Evolutionary conservation across 345 rosid genomes (phyloP).

Genomic region (Microcos paniculata): DNA sequence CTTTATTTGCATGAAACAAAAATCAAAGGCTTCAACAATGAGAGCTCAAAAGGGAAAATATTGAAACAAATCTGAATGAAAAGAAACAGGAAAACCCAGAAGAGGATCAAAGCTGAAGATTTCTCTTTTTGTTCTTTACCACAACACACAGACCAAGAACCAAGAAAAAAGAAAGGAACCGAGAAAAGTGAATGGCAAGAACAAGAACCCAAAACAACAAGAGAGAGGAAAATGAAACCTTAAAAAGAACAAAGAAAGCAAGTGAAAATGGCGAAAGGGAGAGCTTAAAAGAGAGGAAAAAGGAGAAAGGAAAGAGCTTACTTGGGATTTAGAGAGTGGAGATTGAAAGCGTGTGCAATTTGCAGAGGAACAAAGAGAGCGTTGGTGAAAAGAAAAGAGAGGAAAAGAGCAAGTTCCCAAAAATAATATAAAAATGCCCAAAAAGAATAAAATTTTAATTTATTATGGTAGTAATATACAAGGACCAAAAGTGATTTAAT

Average conservation of each 20-base stretch:
- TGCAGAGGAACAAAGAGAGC: background rate
- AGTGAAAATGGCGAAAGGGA: background rate
- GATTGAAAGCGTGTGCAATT: constrained; percentile 12
- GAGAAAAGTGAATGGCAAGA: background rate
- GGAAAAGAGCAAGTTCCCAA: background rate
- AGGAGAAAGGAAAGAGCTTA: background rate
- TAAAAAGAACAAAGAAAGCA: background rate
- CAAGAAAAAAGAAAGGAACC: background rate
- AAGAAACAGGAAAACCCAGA: background rate
- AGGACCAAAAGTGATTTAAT: background rate
- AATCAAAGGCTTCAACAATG: background rate
- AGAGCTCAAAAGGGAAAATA: background rate
- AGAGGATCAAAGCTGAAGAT: background rate
- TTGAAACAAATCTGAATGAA: constrained; percentile 5
- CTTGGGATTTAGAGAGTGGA: constrained; percentile 7
- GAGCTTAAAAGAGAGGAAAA: background rate
- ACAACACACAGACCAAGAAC: background rate
- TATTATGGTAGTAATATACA: background rate
- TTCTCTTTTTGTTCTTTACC: background rate
- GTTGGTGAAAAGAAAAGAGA: background rate
- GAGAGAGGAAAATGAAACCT: background rate
- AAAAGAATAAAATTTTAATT: background rate
- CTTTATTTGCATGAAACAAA: constrained; percentile 10
- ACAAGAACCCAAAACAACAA: background rate
- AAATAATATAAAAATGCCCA: background rate